These are phyloP conservation scores for Yamadazyma atmosphaerica DNA, from an alignment of 1,139 yeast species.

Conservation along the genomic window DNA sequence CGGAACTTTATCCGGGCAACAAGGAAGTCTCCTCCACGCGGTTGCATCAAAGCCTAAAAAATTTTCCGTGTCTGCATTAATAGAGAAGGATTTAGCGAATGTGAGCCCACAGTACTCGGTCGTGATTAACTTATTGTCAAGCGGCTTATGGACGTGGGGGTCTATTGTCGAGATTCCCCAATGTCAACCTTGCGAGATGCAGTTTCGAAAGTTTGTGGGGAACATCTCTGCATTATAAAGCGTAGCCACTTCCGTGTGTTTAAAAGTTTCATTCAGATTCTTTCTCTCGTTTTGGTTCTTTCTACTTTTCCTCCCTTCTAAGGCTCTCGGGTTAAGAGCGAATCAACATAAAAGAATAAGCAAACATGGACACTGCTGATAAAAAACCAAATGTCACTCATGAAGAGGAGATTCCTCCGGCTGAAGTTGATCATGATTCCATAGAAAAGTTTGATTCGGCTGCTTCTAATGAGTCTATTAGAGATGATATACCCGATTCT, in stretches of 20 bases:
- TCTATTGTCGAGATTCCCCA: neutral
- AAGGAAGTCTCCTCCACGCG: neutral
- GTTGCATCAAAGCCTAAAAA: neutral
- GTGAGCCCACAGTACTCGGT: neutral
- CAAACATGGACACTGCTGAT: constrained; percentile 1
- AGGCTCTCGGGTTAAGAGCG: no score
- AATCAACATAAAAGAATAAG: no score
- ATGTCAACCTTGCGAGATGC: neutral
- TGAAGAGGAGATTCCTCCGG: constrained; percentile 5
- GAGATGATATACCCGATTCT: constrained; percentile 29
- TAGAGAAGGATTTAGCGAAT: neutral
- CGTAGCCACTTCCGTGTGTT: neutral
- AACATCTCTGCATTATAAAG: neutral
- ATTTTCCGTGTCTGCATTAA: neutral
- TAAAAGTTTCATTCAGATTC: neutral
- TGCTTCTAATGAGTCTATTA: neutral
- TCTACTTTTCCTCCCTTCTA: no score
- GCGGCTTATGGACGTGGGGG: neutral
- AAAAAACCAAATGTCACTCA: constrained; percentile 7
- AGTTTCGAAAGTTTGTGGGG: constrained; percentile 1
- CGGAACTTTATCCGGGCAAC: neutral
- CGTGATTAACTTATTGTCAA: neutral
- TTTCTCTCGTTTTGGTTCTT: neutral
- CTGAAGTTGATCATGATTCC: constrained; percentile 2
- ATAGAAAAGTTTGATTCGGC: constrained; percentile 1